Base-by-base conservation (phyloP, 2,329 filamentous ascomycete species). In the Fusarium phyllophilum region DNA sequence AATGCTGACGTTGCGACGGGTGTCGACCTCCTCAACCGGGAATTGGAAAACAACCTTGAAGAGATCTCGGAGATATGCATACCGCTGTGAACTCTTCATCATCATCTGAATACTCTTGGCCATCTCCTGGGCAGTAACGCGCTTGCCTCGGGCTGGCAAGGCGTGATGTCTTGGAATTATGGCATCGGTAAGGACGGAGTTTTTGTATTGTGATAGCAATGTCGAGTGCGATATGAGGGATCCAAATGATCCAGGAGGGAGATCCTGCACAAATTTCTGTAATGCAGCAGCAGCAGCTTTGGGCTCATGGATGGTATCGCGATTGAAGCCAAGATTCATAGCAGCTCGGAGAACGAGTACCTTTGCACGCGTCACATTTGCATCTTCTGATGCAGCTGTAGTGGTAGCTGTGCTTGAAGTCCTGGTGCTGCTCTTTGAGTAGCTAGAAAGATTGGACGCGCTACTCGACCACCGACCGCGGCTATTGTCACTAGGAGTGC, bases 41-140 rank as follows among this genome's bases (percentile, higher is more conserved):
- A 96, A 96, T 8, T 94, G 93, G 81, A 97, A 97, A 6, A 97
- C 94, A 45, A 96, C 87, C 60, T 90, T 89, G 84, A 94, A 98
- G 20, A 98, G 85, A 77, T 97, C 95, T 56, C 90, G 87, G 72
- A 98, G 84, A 87, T 96, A 98, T 14, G 86, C 86, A 81, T 96
- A 96, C 77, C 95, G 90, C 64, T 82, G 78, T 34, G 88, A 87
- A 42, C 89, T 91, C 64, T 90, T 86, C 59, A 89, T 89, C 89
- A 97, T 93, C 86, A 92, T 92, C 59, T 89, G 86, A 12, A 97
- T 92, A 56, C 93, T 94, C 81, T 92, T 92, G 41, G 93, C 93
- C 71, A 97, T 90, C 75, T 98, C 95, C n/a, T 86, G 83, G 1
- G 94, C 93, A 8, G 86, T 87, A 11, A 93, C 87, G 15, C 89